Evolutionary conservation across 1,284 basidiomycete genomes (phyloP), one percentile per base, ranked within the genome.

Genomic region (Veloboletus limbatus): DNA sequence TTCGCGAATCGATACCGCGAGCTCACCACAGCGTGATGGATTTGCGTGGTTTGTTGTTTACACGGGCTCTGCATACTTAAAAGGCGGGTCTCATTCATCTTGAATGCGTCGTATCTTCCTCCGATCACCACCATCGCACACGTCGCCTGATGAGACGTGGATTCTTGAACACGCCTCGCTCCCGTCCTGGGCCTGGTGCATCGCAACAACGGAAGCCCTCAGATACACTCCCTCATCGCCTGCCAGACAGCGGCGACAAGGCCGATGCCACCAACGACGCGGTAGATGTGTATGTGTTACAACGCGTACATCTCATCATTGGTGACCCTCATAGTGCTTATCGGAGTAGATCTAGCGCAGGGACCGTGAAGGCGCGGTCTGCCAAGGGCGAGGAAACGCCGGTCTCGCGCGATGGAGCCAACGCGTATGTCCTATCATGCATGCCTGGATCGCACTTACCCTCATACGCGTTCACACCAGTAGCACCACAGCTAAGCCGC

Each of bases 81-180:
- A n/a, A n/a, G n/a, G n/a, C n/a, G n/a, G n/a, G n/a, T n/a, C n/a
- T n/a, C n/a, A n/a, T n/a, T n/a, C n/a, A n/a, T n/a, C n/a, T n/a
- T n/a, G n/a, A n/a, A n/a, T n/a, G n/a, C n/a, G n/a, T 32, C 31
- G 8, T 10, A n/a, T 32, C 9, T 32, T 11, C 8, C 3, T 17
- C 16, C 13, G 14, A 25, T 33, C 21, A 3, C 32, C 22, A 5
- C 39, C 16, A 14, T 21, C 34, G 17, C 27, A 14, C n/a, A n/a
- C n/a, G n/a, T n/a, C n/a, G n/a, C n/a, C n/a, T n/a, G 27, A 60
- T 62, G 59, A 48, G 45, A 17, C 57, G 48, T 1, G 53, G 49
- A 0, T 58, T 58, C 31, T 24, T 50, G 27, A 55, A 52, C n/a
- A 44, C 47, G 3, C 4, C 32, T 1, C 17, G 5, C 3, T 1